Conservation (phyloP, 78 protist genomes). For the Anaeramoeba ignava region DNA sequence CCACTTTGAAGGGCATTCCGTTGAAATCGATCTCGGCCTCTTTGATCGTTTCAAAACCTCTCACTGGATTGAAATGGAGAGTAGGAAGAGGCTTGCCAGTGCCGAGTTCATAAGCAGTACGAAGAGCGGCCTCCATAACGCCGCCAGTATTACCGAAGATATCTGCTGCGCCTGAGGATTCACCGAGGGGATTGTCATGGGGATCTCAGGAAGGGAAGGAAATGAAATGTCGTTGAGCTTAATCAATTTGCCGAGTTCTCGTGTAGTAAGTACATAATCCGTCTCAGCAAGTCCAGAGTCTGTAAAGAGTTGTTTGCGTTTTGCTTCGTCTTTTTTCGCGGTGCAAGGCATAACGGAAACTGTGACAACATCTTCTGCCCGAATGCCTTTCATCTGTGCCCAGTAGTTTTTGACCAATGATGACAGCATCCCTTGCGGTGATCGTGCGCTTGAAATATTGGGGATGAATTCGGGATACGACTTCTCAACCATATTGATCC, state of each 20-base stretch:
- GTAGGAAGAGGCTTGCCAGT: neutral
- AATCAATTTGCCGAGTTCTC: neutral
- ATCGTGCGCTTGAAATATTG: neutral
- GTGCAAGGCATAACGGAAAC: constrained; percentile 3
- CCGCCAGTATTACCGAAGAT: neutral
- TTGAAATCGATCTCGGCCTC: neutral
- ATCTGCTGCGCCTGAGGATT: neutral
- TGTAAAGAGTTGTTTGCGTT: no score
- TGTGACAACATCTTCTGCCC: neutral
- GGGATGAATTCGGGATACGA: neutral
- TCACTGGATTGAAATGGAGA: neutral
- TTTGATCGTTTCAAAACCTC: neutral
- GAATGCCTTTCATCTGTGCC: neutral
- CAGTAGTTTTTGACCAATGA: constrained; percentile 1
- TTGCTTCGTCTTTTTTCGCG: neutral
- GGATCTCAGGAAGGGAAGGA: neutral
- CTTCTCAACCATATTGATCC: neutral
- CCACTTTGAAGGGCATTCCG: neutral
- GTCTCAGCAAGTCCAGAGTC: neutral
- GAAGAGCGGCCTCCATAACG: no score
- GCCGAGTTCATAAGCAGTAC: no score
- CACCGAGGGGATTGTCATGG: constrained; percentile 1
- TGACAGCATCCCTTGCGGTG: neutral
- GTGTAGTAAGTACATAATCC: neutral
- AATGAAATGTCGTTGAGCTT: neutral